phyloP scores from a whole-genome alignment of 208 protist genomes.

The Trypanosoma caninum region DNA sequence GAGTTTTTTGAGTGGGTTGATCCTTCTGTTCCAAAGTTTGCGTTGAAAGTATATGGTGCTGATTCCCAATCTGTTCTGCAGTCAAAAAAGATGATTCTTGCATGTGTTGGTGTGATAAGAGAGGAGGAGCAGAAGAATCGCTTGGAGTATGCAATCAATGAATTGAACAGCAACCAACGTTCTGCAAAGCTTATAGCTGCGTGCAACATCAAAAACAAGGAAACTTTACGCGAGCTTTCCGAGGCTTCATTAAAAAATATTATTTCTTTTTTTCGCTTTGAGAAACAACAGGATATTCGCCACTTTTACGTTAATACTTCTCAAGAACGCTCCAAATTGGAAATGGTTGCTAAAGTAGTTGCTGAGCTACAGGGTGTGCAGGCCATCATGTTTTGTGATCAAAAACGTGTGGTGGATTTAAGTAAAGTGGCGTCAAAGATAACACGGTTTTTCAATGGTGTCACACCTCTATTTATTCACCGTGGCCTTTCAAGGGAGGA shows the following conservation, averaged over 20 bases:
- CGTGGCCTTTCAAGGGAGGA: constrained; percentile 72
- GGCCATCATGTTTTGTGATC: constrained; percentile 85
- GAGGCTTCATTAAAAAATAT: constrained; percentile 67
- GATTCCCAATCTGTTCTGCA: constrained; percentile 51
- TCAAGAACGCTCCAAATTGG: constrained; percentile 80
- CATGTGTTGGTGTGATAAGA: constrained; percentile 49
- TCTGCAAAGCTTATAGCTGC: constrained; percentile 61
- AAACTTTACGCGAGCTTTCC: constrained; percentile 60
- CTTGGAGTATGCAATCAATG: constrained; percentile 81
- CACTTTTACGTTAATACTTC: constrained; percentile 73
- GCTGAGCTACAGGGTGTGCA: constrained; percentile 86
- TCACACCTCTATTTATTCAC: constrained; percentile 77
- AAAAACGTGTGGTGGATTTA: constrained; percentile 83
- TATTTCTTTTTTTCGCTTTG: constrained; percentile 81
- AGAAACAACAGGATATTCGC: constrained; percentile 65
- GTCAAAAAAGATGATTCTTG: constrained; percentile 60
- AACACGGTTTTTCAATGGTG: constrained; percentile 72
- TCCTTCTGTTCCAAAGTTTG: constrained; percentile 52
- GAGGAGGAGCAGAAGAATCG: constrained; percentile 73
- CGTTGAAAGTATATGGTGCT: constrained; percentile 57
- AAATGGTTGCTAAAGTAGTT: constrained; percentile 75
- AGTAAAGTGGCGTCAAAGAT: constrained; percentile 41
- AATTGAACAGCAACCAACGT: constrained; percentile 72
- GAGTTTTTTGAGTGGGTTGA: constrained; percentile 61
- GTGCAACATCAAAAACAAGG: constrained; percentile 80